phyloP scores from a whole-genome alignment of 2,329 filamentous ascomycete genomes.

The Aspergillus sp. region DNA sequence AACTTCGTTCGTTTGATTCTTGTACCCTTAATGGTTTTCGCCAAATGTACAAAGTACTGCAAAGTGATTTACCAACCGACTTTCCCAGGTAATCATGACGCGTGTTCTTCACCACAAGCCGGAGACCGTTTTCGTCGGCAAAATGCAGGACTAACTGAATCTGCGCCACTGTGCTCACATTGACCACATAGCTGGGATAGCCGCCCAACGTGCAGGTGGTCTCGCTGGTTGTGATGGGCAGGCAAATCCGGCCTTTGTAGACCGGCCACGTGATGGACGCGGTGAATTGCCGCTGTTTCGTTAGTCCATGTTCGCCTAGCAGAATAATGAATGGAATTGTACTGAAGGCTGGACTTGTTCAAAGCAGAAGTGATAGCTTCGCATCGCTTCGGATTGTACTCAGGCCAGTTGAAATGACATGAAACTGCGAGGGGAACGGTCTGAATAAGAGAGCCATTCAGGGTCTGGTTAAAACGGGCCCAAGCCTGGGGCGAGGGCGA shows the following conservation, averaged over 20 bases:
- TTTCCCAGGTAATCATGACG: constrained; percentile 45
- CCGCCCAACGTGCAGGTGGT: constrained; percentile 23
- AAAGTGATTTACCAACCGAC: constrained; percentile 15
- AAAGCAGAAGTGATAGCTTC: too few species aligned
- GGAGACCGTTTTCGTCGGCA: constrained; percentile 24
- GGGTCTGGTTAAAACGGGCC: constrained; percentile 16
- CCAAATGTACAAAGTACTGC: too few species aligned
- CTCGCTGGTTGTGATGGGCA: constrained; percentile 17
- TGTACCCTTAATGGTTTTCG: too few species aligned
- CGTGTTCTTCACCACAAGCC: constrained; percentile 38
- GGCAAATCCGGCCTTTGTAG: constrained; percentile 20
- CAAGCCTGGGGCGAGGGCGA: constrained; percentile 18
- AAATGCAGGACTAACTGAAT: constrained; percentile 28
- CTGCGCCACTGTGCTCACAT: constrained; percentile 27
- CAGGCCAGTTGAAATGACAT: constrained; percentile 19
- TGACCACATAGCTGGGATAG: constrained; percentile 30
- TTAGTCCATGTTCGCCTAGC: neutral
- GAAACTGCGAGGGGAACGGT: constrained; percentile 21
- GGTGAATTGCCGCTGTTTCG: constrained; percentile 12
- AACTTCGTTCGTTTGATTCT: too few species aligned
- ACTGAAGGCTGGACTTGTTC: too few species aligned
- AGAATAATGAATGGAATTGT: too few species aligned
- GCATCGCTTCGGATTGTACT: constrained; percentile 12
- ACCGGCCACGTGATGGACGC: constrained; percentile 23
- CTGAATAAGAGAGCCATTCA: constrained; percentile 19